These are phyloP conservation scores for Neonectria magnoliae DNA, from an alignment of 2,329 filamentous ascomycete genomes.

Conservation along the genomic window DNA sequence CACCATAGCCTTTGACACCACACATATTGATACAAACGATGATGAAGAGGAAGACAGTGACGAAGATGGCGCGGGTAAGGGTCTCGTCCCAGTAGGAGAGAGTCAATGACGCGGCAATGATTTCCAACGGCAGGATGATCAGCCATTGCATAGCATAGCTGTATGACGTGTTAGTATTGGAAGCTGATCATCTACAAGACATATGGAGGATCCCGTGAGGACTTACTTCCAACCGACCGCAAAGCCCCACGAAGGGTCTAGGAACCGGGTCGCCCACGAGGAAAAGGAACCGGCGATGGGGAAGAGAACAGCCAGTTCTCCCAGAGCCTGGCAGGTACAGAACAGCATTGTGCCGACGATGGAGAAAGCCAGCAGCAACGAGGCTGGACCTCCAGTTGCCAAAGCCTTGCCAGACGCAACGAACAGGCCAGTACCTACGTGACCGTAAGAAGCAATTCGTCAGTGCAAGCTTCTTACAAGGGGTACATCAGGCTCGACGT, in stretches of 20 bases:
- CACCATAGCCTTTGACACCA: constrained; percentile 88
- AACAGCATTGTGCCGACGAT: constrained; percentile 90
- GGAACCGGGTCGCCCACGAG: constrained; percentile 88
- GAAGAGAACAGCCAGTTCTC: constrained; percentile 90
- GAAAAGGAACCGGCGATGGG: constrained; percentile 93
- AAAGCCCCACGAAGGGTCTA: constrained; percentile 95
- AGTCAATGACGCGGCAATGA: constrained; percentile 87
- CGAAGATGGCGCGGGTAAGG: constrained; percentile 78
- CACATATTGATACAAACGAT: constrained; percentile 88
- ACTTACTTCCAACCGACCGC: constrained; percentile 93
- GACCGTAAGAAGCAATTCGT: constrained; percentile 13
- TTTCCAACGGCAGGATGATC: constrained; percentile 82
- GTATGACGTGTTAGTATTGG: constrained; percentile 18
- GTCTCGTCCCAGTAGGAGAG: constrained; percentile 79
- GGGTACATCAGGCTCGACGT: constrained; percentile 32
- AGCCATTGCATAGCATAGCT: constrained; percentile 92
- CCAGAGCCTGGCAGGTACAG: constrained; percentile 89
- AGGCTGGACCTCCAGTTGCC: constrained; percentile 78
- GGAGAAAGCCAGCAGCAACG: constrained; percentile 78
- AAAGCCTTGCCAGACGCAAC: constrained; percentile 82
- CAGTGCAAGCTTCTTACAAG: constrained; percentile 16
- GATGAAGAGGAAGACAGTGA: constrained; percentile 80
- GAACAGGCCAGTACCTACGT: constrained; percentile 80
- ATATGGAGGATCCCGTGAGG: neutral
- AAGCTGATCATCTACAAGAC: neutral